Evolutionary conservation across 805 yeast species (phyloP), one percentile per base, ranked within the genome.

Genomic region (Suhomyces xylopsoci): DNA sequence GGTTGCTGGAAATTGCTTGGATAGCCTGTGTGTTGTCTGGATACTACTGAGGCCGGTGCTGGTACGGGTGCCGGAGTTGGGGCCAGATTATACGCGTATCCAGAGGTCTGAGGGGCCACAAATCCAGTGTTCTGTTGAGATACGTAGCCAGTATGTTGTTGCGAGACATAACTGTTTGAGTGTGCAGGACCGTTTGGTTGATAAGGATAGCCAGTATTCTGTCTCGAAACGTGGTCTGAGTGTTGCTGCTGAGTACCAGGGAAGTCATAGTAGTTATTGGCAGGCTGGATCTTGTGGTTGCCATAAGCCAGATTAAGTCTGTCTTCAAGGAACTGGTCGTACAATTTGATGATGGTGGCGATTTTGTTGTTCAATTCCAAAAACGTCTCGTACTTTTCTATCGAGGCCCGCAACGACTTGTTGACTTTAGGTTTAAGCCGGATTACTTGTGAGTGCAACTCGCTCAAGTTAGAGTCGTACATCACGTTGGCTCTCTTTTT

Each of bases 361-460:
- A 91, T 79, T 61, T 91, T 90, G 47, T 87, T 81, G 69, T 88
- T 90, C 82, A 88, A 76, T 47, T 87, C 89, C 56, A 87, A 79
- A 55, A 85, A 79, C 19, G 70, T 67, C 49, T 90, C 93, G 61
- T 90, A 82, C 57, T 81, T 84, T 36, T 79, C 78, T 30, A 80
- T 77, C 2, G 89, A 75, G 26, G 79, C 81, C 45, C 82, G 77
- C 28, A 88, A 68, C 12, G 86, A 79, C 43, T 76, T 74, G 51
- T 85, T 84, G 44, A 90, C 65, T 60, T 87, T 90, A 3, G 96
- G 94, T 53, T 86, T 82, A 50, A 88, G 66, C 9, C 79, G 74
- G 20, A 82, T 68, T 3, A 90, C 81, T 45, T 81, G 82, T 17
- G 80, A 74, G 61, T 87, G 85, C 47, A 87, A 68, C 49, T 81